Evolutionary conservation across 176 grass and related monocot genomes (phyloP).

Genomic region (Oryza longistaminata): DNA sequence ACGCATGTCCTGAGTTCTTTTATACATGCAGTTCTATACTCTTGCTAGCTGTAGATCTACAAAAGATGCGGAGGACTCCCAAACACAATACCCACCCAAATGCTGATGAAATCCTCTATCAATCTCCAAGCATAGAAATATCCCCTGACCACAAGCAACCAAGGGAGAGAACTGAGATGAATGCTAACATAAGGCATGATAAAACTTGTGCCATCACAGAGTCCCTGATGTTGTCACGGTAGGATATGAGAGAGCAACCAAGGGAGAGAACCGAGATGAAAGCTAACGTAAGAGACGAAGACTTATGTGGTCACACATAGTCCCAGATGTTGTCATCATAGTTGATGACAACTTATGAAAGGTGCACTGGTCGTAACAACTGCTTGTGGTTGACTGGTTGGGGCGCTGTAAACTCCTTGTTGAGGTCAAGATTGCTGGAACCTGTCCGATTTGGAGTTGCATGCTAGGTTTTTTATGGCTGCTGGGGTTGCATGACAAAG

Average conservation of each 20-base stretch:
- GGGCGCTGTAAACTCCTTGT: not conserved
- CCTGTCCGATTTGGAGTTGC: not conserved
- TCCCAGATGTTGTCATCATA: not conserved
- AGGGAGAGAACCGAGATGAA: not conserved
- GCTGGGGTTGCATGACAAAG: not conserved
- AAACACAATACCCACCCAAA: not conserved
- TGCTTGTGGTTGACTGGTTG: slow-evolving; percentile 4
- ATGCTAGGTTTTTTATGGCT: not conserved
- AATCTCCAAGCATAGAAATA: slow-evolving; percentile 8
- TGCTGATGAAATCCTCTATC: not conserved
- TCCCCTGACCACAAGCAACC: not conserved
- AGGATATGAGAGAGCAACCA: not conserved
- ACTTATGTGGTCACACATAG: not conserved
- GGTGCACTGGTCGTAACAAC: not conserved
- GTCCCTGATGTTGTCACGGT: not conserved
- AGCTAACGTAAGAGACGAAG: not conserved
- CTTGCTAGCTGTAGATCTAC: slow-evolving; percentile 33
- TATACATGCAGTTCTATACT: slow-evolving; percentile 18
- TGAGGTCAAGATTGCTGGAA: slow-evolving; percentile 17
- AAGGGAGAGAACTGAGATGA: not conserved
- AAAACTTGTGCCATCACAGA: not conserved
- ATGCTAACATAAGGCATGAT: slow-evolving; percentile 1
- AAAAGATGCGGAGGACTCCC: not conserved
- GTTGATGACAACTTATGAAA: not conserved
- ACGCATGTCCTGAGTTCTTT: not conserved